phyloP scores from a whole-genome alignment of 108 stramenopile genomes.

The Cyclotella choctawhatcheeana region DNA sequence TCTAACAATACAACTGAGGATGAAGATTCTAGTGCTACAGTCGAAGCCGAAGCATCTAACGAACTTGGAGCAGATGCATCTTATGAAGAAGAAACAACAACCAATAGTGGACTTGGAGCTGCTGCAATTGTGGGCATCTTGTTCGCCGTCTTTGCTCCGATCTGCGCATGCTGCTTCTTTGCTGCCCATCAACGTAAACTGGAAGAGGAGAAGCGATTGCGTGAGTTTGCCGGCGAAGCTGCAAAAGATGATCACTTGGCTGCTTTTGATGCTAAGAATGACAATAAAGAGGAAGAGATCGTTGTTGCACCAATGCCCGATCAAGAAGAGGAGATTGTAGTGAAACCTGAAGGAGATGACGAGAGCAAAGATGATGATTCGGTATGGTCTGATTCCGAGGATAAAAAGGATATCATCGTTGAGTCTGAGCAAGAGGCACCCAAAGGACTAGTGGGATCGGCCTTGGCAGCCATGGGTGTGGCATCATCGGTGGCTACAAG shows the following conservation, averaged over 20 bases:
- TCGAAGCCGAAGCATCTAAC: not conserved
- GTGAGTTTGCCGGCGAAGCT: slow-evolving; percentile 10
- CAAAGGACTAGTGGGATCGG: not conserved
- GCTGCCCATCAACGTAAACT: not conserved
- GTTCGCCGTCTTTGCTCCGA: not conserved
- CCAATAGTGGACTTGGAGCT: not conserved
- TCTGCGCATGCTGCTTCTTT: not conserved
- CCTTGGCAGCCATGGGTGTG: slow-evolving; percentile 28
- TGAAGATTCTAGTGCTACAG: too few species aligned
- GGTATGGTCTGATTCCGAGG: slow-evolving; percentile 14
- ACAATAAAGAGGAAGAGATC: not conserved
- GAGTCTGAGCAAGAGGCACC: slow-evolving; percentile 4
- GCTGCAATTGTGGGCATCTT: not conserved
- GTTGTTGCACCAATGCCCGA: not conserved
- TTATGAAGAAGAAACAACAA: not conserved
- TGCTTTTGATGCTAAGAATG: not conserved
- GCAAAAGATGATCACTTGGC: not conserved
- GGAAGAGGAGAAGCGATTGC: slow-evolving; percentile 1
- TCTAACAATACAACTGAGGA: too few species aligned
- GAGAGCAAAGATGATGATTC: slow-evolving; percentile 11
- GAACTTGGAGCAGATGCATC: not conserved
- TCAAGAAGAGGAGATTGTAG: not conserved
- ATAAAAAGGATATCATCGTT: not conserved
- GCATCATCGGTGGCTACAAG: slow-evolving; percentile 19
- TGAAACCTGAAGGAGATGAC: not conserved